A percentile compares a stretch with the other conserved stretches of the same genome.
phyloP scores from a whole-genome alignment of 129 eudicot genomes.

The Daucus carota region DNA sequence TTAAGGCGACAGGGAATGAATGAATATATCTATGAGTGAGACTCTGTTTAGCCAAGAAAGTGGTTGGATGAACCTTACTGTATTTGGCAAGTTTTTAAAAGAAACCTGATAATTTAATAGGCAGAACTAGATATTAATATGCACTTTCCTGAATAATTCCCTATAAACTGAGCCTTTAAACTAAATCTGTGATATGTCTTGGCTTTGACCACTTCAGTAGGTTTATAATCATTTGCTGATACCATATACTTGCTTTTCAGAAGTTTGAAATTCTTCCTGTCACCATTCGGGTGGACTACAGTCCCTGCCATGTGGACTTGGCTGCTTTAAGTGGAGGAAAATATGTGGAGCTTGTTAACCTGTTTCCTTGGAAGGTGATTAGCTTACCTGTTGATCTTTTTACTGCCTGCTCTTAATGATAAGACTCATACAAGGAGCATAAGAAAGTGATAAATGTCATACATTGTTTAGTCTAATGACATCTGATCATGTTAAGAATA shows the following conservation, averaged over 20 bases:
- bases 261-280: constrained; percentile 74
- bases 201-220: background rate
- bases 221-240: constrained; percentile 17
- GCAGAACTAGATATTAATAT: no score
- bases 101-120: background rate
- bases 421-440: background rate
- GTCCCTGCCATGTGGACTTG: constrained; percentile 80
- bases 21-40: background rate
- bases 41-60: background rate
- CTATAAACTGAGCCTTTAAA: background rate
- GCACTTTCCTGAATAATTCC: background rate
- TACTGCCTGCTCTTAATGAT: background rate
- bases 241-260: constrained; percentile 43
- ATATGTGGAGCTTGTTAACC: constrained; percentile 91
- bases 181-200: background rate
- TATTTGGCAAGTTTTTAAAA: background rate
- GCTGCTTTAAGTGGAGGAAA: constrained; percentile 88
- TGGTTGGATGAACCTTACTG: background rate
- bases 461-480: background rate
- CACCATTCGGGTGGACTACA: constrained; percentile 74
- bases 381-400: background rate
- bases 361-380: constrained; percentile 90
- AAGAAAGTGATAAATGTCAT: background rate
- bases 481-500: background rate
- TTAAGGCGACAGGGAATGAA: background rate